Conservation (phyloP, 2,329 filamentous ascomycete species). For the Chalara sp. region DNA sequence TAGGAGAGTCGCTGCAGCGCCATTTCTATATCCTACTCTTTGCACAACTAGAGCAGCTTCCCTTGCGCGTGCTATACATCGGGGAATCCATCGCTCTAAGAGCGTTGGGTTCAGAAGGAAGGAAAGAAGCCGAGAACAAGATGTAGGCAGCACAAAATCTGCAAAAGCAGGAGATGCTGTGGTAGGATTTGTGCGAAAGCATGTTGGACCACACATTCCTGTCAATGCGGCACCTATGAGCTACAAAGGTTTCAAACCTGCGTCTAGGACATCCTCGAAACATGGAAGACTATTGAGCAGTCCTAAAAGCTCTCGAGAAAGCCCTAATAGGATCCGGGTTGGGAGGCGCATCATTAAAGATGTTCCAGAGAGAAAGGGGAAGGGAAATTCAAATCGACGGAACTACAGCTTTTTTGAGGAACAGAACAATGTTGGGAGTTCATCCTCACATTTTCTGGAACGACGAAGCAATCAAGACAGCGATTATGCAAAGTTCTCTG, state of each 20-base stretch:
- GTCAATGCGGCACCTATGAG: not conserved
- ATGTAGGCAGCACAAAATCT: constrained; percentile 6
- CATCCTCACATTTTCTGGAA: not conserved
- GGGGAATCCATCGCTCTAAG: constrained; percentile 51
- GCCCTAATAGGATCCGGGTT: not conserved
- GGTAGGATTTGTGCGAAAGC: not conserved
- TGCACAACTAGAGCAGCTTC: constrained; percentile 39
- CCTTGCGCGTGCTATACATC: constrained; percentile 62
- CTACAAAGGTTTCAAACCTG: not conserved
- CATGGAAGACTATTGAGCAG: not conserved
- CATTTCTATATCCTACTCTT: constrained; percentile 5
- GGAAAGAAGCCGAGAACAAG: constrained; percentile 8
- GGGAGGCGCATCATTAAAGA: not conserved
- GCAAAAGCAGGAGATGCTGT: not conserved
- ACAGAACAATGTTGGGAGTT: not conserved
- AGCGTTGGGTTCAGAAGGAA: constrained; percentile 24
- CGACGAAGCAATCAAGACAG: not conserved
- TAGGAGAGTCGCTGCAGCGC: not conserved
- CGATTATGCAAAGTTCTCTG: no score
- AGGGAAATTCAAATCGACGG: not conserved
- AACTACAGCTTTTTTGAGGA: not conserved
- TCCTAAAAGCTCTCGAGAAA: not conserved
- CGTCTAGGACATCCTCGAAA: not conserved
- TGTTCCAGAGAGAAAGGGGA: not conserved
- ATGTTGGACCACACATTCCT: not conserved